Base-by-base conservation (phyloP, 192 early-diverging fungal species). In the Backusella macrospora region DNA sequence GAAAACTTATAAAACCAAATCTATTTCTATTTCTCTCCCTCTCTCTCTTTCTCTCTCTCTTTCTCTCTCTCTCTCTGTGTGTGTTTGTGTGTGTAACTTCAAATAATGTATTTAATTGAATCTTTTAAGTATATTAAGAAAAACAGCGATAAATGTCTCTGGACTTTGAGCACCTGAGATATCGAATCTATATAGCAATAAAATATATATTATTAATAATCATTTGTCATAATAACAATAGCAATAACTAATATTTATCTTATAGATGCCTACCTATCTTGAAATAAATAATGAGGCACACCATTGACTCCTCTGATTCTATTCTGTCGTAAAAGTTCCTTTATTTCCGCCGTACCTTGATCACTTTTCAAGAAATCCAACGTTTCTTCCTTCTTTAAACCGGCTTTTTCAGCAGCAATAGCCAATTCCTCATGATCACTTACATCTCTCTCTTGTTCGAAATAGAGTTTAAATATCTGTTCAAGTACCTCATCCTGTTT, bases 241-340 rank as follows among this genome's bases (percentile, higher is more conserved):
- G n/a, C n/a, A n/a, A 34, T 34, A 34, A 34, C 29, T 34, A 34
- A 34, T 34, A 34, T 34, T 2, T 34, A n/a, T 34, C 2, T 34
- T 26, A 59, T 5, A 23, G 13, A 23, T 59, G 26, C 52, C 18
- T 21, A 91, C 70, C 81, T 88, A 55, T 86, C 79, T 14, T 86
- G 77, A 72, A 93, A 88, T 13, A 84, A 86, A 68, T 91, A 90
- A 65, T 89, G 83, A 40, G 93, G 93, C 26, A 95, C 93, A 63
- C 93, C 92, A 39, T 81, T 74, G 7, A 93, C 80, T 6, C 89
- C 86, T 43, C 81, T 66, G 3, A 73, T 16, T 38, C 80, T 78
- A 1, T 81, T 82, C 1, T 77, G 65, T 45, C 81, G 76, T 23
- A 93, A 83, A 18, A 82, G 75, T 4, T 79, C 70, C 65, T 83